Percentiles rank a stretch among this genome's conserved stretches.
Evolutionary conservation across 2,329 filamentous ascomycete genomes (phyloP).

Genomic region (Sordariomycetes sp.): DNA sequence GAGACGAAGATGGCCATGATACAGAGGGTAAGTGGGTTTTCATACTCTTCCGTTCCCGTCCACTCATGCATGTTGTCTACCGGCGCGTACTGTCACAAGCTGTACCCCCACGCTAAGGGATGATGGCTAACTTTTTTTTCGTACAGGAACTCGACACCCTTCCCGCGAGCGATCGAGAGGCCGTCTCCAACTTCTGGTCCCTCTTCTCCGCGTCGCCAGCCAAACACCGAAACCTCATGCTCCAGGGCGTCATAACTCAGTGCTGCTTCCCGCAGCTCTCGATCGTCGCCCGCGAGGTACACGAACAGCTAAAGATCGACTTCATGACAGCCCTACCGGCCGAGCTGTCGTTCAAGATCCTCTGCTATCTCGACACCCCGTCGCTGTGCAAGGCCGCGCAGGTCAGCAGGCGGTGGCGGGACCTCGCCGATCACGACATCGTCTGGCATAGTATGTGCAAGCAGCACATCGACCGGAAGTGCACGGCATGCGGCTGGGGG

Average conservation of each 20-base stretch:
- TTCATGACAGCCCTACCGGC: slow-evolving; percentile 80
- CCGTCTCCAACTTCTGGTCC: slow-evolving; percentile 95
- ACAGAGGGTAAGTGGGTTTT: slow-evolving; percentile 52
- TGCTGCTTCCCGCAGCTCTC: slow-evolving; percentile 97
- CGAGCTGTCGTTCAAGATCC: slow-evolving; percentile 86
- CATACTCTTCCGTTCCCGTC: neutral
- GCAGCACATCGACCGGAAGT: slow-evolving; percentile 89
- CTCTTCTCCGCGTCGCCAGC: slow-evolving; percentile 90
- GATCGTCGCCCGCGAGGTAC: slow-evolving; percentile 77
- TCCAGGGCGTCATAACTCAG: slow-evolving; percentile 89
- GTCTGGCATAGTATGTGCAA: slow-evolving; percentile 98
- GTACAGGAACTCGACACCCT: slow-evolving; percentile 66
- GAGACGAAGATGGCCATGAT: slow-evolving; percentile 94
- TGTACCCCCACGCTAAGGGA: slow-evolving; percentile 1
- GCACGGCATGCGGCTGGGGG: slow-evolving; percentile 91
- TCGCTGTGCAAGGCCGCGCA: slow-evolving; percentile 93
- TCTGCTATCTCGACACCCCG: slow-evolving; percentile 84
- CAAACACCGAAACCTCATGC: slow-evolving; percentile 90
- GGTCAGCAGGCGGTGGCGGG: slow-evolving; percentile 79
- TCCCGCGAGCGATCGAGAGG: slow-evolving; percentile 77
- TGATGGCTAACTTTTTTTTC: slow-evolving; percentile 2
- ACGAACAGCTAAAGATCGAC: slow-evolving; percentile 94
- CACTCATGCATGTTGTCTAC: neutral
- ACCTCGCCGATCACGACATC: slow-evolving; percentile 88
- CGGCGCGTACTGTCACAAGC: neutral